A percentile compares a stretch with the other conserved stretches of the same genome.
Evolutionary conservation across 352 stramenopile genomes (phyloP).

Genomic region (Phytophthora ohioensis): DNA sequence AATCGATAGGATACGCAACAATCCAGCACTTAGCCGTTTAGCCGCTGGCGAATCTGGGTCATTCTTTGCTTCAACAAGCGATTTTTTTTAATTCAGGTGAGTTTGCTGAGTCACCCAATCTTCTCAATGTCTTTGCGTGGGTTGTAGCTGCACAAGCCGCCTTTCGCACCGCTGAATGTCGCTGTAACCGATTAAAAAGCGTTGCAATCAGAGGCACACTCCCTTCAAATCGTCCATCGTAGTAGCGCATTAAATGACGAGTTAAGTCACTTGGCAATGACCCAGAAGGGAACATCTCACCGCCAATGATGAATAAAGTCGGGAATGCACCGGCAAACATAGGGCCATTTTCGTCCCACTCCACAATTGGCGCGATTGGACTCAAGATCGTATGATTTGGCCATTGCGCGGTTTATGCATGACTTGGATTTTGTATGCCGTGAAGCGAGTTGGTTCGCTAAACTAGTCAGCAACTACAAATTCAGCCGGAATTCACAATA

Average conservation of each 20-base stretch:
- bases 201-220: background rate
- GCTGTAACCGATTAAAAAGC: constrained; percentile 1
- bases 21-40: background rate
- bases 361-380: too few relatives aligned
- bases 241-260: background rate
- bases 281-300: background rate
- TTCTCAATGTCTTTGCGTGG: background rate
- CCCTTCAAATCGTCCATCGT: constrained; percentile 1
- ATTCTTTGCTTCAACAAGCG: background rate
- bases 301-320: too few relatives aligned
- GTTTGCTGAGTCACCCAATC: background rate
- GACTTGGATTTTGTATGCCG: too few relatives aligned
- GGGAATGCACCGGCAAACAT: background rate
- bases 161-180: background rate
- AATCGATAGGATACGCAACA: background rate
- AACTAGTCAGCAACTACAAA: too few relatives aligned
- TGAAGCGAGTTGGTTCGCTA: too few relatives aligned
- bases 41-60: background rate
- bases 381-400: too few relatives aligned
- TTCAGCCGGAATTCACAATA: too few relatives aligned
- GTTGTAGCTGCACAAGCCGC: background rate
- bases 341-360: background rate
- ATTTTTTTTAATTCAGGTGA: background rate
- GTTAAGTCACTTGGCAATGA: background rate
- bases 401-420: too few relatives aligned